Evolutionary conservation across 306 rosid genomes (phyloP).

Genomic region (Lathyrus oleraceus): DNA sequence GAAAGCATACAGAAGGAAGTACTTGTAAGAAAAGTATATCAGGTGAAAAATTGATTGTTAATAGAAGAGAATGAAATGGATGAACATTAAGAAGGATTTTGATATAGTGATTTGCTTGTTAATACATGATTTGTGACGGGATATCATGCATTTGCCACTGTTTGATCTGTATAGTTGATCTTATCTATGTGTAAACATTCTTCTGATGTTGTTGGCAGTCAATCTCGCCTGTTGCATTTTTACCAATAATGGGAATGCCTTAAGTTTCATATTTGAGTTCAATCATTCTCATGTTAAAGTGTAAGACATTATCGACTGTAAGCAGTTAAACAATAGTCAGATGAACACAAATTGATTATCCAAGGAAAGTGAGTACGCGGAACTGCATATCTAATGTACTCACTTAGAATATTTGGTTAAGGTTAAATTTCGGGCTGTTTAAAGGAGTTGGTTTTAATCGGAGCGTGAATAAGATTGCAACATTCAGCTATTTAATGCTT

Average conservation of each 20-base stretch:
- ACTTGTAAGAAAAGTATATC: not conserved
- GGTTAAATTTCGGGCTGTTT: not conserved
- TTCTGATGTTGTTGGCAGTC: not conserved
- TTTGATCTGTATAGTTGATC: not conserved
- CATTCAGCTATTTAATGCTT: not conserved
- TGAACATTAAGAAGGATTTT: not conserved
- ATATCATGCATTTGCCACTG: not conserved
- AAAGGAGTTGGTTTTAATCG: not conserved
- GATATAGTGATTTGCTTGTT: not conserved
- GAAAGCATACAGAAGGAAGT: not conserved
- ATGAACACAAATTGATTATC: constrained; percentile 17
- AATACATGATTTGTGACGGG: not conserved
- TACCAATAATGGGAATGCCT: not conserved
- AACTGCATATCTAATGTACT: not conserved
- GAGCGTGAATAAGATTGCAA: constrained; percentile 26
- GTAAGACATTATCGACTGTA: constrained; percentile 11
- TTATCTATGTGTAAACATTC: not conserved
- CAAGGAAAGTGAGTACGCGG: not conserved
- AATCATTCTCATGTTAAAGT: not conserved
- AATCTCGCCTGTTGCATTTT: not conserved
- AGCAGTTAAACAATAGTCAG: not conserved
- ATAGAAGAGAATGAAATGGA: not conserved
- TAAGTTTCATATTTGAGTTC: constrained; percentile 30
- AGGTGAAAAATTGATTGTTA: not conserved
- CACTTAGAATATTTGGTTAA: not conserved